Percentiles rank a stretch among this genome's conserved stretches.
phyloP scores from a whole-genome alignment of 495 filamentous ascomycete genomes.

The Rostrohypoxylon terebratum region DNA sequence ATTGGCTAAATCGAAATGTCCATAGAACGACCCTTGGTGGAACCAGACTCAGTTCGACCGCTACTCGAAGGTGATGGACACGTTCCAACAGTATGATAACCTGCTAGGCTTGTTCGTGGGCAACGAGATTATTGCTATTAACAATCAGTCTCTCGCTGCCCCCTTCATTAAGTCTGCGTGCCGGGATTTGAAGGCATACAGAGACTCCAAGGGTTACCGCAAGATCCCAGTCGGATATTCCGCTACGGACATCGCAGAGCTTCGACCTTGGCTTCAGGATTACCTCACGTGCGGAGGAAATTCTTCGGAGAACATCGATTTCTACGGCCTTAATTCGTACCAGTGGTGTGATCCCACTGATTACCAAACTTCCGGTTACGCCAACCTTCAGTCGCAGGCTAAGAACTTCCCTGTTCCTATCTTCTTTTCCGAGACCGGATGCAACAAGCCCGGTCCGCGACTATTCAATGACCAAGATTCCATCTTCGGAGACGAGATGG shows the following conservation, averaged over 20 bases:
- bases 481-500: constrained; percentile 81
- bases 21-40: constrained; percentile 70
- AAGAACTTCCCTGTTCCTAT: constrained; percentile 75
- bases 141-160: constrained; percentile 73
- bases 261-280: constrained; percentile 88
- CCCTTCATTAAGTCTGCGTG: constrained; percentile 85
- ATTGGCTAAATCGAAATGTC: constrained; percentile 23
- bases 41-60: constrained; percentile 73
- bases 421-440: constrained; percentile 87
- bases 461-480: constrained; percentile 80
- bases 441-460: constrained; percentile 74
- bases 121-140: constrained; percentile 80
- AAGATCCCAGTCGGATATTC: constrained; percentile 89
- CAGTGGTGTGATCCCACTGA: constrained; percentile 82
- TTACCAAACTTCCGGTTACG: constrained; percentile 77
- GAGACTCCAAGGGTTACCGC: constrained; percentile 81
- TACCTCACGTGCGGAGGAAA: constrained; percentile 84
- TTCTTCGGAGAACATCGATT: constrained; percentile 77
- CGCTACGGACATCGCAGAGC: constrained; percentile 83
- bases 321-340: constrained; percentile 88
- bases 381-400: constrained; percentile 66
- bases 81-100: constrained; percentile 83
- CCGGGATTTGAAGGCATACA: constrained; percentile 84
- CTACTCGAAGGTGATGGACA: constrained; percentile 79
- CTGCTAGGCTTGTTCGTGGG: constrained; percentile 85